Conservation (phyloP, 805 yeast genomes). For the Saccharomycopsis fermentans region DNA sequence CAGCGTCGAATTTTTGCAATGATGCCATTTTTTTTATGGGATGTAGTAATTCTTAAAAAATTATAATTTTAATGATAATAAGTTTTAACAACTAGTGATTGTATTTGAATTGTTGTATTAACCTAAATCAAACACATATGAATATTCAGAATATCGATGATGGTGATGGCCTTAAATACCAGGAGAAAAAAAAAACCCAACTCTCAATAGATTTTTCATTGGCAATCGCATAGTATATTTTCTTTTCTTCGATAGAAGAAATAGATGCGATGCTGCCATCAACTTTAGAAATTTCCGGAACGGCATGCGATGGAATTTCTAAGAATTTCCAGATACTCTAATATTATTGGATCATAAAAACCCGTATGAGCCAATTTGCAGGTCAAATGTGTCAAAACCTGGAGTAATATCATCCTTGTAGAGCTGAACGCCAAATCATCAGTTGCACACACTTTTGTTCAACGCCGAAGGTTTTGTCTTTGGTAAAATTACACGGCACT, state of each 20-base stretch:
- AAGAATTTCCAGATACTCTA: not conserved
- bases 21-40: conserved; percentile 2
- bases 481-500: no score
- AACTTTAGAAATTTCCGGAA: not conserved
- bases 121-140: not conserved
- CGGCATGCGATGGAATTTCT: not conserved
- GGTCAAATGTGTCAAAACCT: not conserved
- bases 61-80: not conserved
- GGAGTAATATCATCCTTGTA: no score
- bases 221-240: not conserved
- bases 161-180: not conserved
- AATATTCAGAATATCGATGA: not conserved
- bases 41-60: not conserved
- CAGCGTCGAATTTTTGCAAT: conserved; percentile 54
- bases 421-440: no score
- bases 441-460: no score
- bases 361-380: no score
- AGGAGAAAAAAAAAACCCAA: no score
- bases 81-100: not conserved
- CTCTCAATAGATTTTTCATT: not conserved
- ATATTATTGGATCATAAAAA: no score
- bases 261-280: not conserved
- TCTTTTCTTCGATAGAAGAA: not conserved
- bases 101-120: no score
- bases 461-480: no score